Base-by-base conservation (phyloP, 306 rosid species). In the Acmispon strigosus region DNA sequence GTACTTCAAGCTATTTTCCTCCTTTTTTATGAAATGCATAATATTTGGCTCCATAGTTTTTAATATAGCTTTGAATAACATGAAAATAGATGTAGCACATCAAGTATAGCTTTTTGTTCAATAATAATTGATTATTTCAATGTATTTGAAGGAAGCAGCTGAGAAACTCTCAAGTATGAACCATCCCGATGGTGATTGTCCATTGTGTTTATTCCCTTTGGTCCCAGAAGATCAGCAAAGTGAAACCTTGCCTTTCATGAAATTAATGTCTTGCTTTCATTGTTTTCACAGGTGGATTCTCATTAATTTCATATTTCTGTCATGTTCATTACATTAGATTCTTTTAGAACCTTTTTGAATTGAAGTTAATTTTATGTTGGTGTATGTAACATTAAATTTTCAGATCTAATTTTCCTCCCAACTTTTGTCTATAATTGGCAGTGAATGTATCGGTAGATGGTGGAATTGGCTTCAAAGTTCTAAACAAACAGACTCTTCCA, bases 251-350 rank as follows among this genome's bases (percentile, higher is more conserved):
- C 93, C 91, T 48, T 91, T 87, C 66, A 89, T 87, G 96, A 91
- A 91, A 83, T 77, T 91, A 70, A 87, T 89, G 97, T 91, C 97
- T 53, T 91, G 97, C 74, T 89, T 91, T 76, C 97, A 91, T 74
- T 91, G 97, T 76, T 89, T 89, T 73, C 96, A 89, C 84, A 81
- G 96, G 97, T 87, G 43, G 42, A 7, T 11, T 24, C 59, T 48
- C 27, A 10, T 62, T 47, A 56, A 49, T 7, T 24, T 19, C 45
- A 6, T 48, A 61, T 51, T 61, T 15, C 6, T 48, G 1, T 55
- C 49, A 36, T 27, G 9, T 71, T 57, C 50, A 62, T 36, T 62
- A 70, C 19, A 10, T 24, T 50, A 27, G 37, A 27, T 54, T 48
- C 53, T 39, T 52, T 66, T 36, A 58, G 36, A 58, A 65, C 22